Conservation (phyloP, 257 asterid species). For the Coffea canephora region DNA sequence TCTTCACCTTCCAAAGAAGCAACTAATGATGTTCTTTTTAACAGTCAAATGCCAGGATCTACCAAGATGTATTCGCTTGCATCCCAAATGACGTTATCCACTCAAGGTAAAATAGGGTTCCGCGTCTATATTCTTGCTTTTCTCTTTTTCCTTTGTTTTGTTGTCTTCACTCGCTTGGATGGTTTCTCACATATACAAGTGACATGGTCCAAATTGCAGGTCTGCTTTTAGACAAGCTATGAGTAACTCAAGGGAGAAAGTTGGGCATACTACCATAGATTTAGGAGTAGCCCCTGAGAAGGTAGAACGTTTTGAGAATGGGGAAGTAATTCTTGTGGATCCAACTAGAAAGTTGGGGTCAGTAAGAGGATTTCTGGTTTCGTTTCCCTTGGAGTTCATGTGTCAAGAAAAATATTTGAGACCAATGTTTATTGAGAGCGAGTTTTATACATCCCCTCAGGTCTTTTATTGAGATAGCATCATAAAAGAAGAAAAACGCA, state of each 20-base stretch:
- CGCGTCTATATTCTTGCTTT: not conserved
- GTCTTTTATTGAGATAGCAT: conserved; percentile 64
- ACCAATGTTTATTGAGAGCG: conserved; percentile 85
- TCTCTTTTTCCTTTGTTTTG: not conserved
- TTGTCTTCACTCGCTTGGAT: not conserved
- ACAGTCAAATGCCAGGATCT: conserved; percentile 76
- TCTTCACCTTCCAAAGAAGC: not conserved
- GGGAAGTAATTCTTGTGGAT: conserved; percentile 33
- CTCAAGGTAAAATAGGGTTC: conserved; percentile 53
- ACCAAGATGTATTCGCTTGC: conserved; percentile 83
- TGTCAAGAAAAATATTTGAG: conserved; percentile 70
- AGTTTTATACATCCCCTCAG: conserved; percentile 79
- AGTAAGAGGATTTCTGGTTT: conserved; percentile 70
- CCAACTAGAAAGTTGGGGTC: conserved; percentile 48
- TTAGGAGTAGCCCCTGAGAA: conserved; percentile 80
- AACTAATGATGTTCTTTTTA: not conserved
- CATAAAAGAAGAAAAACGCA: not conserved
- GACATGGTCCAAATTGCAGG: conserved; percentile 37
- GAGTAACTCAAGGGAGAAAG: conserved; percentile 73
- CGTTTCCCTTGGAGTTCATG: conserved; percentile 92
- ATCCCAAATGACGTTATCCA: conserved; percentile 77
- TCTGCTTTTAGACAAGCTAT: conserved; percentile 71
- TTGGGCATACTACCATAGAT: conserved; percentile 78
- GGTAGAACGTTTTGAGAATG: conserved; percentile 43
- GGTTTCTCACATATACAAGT: not conserved